These are phyloP conservation scores for Sonneratia caseolaris DNA, from an alignment of 345 rosid genomes.

Conservation along the genomic window DNA sequence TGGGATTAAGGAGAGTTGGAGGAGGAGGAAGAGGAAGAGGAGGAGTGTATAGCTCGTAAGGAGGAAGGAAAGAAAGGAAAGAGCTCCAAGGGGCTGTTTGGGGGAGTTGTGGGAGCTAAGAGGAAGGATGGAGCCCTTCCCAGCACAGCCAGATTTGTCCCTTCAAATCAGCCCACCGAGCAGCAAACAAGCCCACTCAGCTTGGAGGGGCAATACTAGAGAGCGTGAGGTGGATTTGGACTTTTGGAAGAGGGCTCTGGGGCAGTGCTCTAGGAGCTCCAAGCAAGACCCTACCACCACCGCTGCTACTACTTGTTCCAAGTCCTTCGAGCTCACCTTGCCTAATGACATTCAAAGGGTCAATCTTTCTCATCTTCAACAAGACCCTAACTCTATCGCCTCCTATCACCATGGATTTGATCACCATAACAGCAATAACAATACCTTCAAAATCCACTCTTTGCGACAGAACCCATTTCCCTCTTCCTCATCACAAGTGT, in stretches of 20 bases:
- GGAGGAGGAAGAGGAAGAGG: too few species aligned
- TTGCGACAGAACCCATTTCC: neutral
- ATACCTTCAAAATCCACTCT: constrained; percentile 23
- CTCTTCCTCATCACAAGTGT: neutral
- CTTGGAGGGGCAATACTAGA: too few species aligned
- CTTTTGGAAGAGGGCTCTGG: constrained; percentile 52
- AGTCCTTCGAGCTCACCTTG: constrained; percentile 48
- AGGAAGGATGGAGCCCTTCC: too few species aligned
- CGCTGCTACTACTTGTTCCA: neutral
- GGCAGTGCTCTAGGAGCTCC: neutral
- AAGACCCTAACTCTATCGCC: constrained; percentile 18
- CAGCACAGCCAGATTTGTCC: too few species aligned
- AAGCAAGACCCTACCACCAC: constrained; percentile 10
- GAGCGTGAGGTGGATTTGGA: constrained; percentile 40
- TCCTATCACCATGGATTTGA: constrained; percentile 16
- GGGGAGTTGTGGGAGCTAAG: too few species aligned
- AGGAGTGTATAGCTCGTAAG: too few species aligned
- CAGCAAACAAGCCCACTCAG: too few species aligned
- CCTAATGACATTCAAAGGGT: constrained; percentile 28
- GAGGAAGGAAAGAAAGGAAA: too few species aligned
- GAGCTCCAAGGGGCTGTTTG: too few species aligned
- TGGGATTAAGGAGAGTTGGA: too few species aligned
- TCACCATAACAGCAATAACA: constrained; percentile 7
- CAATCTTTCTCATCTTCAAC: neutral
- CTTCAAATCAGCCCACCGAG: too few species aligned